Evolutionary conservation across 345 rosid species (phyloP).

Genomic region (Geranium brycei): DNA sequence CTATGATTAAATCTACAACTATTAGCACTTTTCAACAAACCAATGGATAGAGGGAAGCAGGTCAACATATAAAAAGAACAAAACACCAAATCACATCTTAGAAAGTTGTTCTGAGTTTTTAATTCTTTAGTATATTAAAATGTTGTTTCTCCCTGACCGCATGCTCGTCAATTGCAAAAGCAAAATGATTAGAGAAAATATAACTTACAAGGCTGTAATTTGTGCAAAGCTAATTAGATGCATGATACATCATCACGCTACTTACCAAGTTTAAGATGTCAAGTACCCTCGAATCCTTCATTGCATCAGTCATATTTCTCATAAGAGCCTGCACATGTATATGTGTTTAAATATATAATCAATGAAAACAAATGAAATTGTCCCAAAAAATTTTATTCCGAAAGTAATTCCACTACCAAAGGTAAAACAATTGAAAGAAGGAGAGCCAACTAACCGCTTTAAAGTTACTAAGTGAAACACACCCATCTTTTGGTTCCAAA

Average conservation of each 20-base stretch:
- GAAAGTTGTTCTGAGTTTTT: neutral
- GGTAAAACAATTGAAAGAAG: neutral
- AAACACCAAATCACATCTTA: no score
- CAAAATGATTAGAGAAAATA: no score
- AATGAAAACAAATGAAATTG: neutral
- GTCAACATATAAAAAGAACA: no score
- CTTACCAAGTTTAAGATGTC: slow-evolving; percentile 62
- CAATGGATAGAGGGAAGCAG: neutral
- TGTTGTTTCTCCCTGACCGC: no score
- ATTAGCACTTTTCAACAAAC: slow-evolving; percentile 1
- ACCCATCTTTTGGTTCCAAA: slow-evolving; percentile 76
- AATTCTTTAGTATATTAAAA: neutral
- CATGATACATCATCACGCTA: slow-evolving; percentile 2
- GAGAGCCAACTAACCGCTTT: slow-evolving; percentile 35
- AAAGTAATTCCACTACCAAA: neutral
- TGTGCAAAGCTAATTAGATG: no score
- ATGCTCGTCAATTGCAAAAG: no score
- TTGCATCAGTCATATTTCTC: slow-evolving; percentile 62
- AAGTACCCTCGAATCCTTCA: slow-evolving; percentile 67
- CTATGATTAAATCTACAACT: slow-evolving; percentile 20
- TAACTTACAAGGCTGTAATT: no score
- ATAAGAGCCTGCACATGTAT: slow-evolving; percentile 45
- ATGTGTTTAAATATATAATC: neutral
- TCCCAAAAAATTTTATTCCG: neutral
- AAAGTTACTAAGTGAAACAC: slow-evolving; percentile 59